These are phyloP conservation scores for Tricholoma sp. DNA, from an alignment of 768 basidiomycete species.

Conservation along the genomic window DNA sequence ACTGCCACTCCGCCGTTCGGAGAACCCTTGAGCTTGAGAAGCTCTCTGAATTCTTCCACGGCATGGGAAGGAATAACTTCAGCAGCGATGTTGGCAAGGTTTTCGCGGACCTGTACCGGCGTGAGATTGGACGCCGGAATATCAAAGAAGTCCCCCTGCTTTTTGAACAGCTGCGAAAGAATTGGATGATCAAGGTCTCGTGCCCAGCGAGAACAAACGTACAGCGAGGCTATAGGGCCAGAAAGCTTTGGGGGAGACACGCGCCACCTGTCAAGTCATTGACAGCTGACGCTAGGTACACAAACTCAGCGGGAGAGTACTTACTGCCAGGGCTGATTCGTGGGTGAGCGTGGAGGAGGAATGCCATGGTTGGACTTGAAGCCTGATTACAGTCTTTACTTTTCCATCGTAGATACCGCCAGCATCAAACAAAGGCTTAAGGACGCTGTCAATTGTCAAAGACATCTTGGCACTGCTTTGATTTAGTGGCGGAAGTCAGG, in stretches of 20 bases:
- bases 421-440: constrained; percentile 53
- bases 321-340: constrained; percentile 78
- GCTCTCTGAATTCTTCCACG: constrained; percentile 51
- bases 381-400: constrained; percentile 67
- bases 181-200: neutral
- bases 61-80: constrained; percentile 46
- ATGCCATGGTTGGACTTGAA: constrained; percentile 81
- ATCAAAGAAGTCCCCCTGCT: constrained; percentile 78
- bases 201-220: constrained; percentile 11
- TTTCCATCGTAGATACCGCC: constrained; percentile 66
- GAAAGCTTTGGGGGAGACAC: constrained; percentile 68
- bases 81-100: constrained; percentile 57
- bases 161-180: constrained; percentile 60
- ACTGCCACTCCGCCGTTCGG: constrained; percentile 81
- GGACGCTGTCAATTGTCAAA: constrained; percentile 49
- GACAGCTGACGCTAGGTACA: neutral
- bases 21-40: constrained; percentile 53
- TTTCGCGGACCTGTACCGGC: constrained; percentile 67
- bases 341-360: constrained; percentile 67
- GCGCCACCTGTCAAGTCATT: constrained; percentile 46
- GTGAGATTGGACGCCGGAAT: constrained; percentile 63
- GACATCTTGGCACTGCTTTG: constrained; percentile 54
- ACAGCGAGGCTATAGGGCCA: constrained; percentile 74
- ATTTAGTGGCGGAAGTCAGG: neutral
- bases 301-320: constrained; percentile 12